Evolutionary conservation across 306 rosid genomes (phyloP).

Genomic region (Cucumis hystrix): DNA sequence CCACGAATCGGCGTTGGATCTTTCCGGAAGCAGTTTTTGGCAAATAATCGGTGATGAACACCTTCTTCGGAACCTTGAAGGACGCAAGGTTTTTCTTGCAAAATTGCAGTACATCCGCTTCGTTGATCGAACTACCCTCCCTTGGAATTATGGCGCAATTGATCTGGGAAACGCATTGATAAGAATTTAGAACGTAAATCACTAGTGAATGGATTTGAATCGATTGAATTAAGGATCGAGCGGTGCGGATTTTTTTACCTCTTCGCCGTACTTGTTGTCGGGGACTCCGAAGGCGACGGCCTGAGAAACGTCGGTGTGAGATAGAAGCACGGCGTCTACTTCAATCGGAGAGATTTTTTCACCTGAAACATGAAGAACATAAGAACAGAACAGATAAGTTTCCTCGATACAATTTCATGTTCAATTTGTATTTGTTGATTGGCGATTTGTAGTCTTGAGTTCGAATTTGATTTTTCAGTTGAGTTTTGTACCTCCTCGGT

Average conservation of each 20-base stretch:
- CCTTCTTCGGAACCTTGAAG: slow-evolving; percentile 75
- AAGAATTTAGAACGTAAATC: neutral
- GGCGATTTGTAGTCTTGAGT: neutral
- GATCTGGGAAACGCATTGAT: slow-evolving; percentile 30
- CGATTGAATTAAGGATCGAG: neutral
- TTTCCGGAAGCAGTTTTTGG: slow-evolving; percentile 84
- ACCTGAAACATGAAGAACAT: slow-evolving; percentile 25
- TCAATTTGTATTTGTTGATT: neutral
- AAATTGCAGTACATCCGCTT: slow-evolving; percentile 37
- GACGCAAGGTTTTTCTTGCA: slow-evolving; percentile 75
- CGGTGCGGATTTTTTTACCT: slow-evolving; percentile 29
- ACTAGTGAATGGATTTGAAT: neutral
- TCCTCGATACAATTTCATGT: neutral
- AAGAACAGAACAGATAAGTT: neutral
- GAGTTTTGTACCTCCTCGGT: slow-evolving; percentile 64
- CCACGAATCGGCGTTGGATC: slow-evolving; percentile 64
- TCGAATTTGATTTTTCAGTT: neutral
- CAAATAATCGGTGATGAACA: slow-evolving; percentile 51
- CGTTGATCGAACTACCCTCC: slow-evolving; percentile 44
- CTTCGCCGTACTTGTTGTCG: slow-evolving; percentile 84
- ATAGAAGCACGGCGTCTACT: slow-evolving; percentile 67
- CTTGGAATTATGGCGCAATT: slow-evolving; percentile 70
- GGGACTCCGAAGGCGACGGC: slow-evolving; percentile 90
- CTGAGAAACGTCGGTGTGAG: slow-evolving; percentile 56
- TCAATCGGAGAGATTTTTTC: slow-evolving; percentile 95